Conservation (phyloP, 768 basidiomycete genomes). For the Pleurotus pulmonarius region DNA sequence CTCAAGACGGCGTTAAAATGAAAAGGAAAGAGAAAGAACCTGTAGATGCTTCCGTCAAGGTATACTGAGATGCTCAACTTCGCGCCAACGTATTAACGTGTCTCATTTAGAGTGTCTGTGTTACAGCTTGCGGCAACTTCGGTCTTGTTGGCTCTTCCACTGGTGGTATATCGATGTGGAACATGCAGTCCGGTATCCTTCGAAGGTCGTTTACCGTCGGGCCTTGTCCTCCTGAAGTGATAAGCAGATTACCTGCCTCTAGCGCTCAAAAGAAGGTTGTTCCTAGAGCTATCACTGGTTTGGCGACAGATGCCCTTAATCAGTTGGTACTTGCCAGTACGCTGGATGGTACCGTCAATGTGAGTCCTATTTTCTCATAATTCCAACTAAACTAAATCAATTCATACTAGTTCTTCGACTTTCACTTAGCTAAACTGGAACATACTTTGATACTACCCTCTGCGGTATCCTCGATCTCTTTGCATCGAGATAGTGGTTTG, state of each 20-base stretch:
- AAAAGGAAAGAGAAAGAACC: constrained; percentile 40
- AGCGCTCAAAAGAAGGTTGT: constrained; percentile 32
- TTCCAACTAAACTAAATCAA: constrained; percentile 3
- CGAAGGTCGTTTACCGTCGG: constrained; percentile 76
- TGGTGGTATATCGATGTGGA: constrained; percentile 87
- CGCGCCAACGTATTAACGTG: too few species aligned
- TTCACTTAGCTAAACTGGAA: constrained; percentile 78
- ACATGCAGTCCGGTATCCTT: constrained; percentile 91
- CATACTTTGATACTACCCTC: constrained; percentile 67
- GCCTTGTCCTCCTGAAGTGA: constrained; percentile 52
- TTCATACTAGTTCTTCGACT: constrained; percentile 86
- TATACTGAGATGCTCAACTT: constrained; percentile 17
- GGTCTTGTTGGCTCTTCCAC: constrained; percentile 81
- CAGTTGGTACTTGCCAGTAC: constrained; percentile 78
- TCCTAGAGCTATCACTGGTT: constrained; percentile 68
- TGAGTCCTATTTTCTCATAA: constrained; percentile 32
- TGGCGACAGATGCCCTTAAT: constrained; percentile 86
- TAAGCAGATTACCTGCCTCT: constrained; percentile 37
- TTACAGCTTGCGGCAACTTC: constrained; percentile 96
- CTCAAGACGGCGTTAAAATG: constrained; percentile 45
- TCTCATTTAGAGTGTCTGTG: constrained; percentile 64
- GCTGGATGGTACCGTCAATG: constrained; percentile 85
- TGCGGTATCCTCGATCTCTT: constrained; percentile 59
- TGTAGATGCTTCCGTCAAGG: constrained; percentile 63
- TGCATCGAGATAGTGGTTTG: constrained; percentile 85